Conservation (phyloP, 2,329 filamentous ascomycete species). For the Bimuria novae-zelandiae region DNA sequence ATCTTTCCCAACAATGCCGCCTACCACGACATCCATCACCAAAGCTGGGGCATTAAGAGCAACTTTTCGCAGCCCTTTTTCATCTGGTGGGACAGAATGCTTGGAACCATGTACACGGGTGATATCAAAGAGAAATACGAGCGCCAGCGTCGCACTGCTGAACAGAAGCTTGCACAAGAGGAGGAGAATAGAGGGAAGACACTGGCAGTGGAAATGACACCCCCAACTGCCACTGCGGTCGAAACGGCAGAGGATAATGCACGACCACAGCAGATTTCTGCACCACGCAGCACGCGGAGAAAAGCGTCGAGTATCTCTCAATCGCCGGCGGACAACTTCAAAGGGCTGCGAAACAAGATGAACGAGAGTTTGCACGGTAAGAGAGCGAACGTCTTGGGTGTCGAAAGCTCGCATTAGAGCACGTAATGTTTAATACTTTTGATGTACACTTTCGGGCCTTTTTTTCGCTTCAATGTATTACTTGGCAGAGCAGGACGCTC, state of each 20-base stretch:
- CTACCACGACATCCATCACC: constrained; percentile 98
- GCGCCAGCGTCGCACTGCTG: constrained; percentile 58
- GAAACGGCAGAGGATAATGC: constrained; percentile 31
- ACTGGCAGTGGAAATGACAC: constrained; percentile 17
- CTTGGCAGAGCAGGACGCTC: background rate
- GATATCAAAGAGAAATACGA: constrained; percentile 65
- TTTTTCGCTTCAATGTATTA: constrained; percentile 3
- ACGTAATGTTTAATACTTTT: constrained; percentile 1
- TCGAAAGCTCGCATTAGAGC: constrained; percentile 48
- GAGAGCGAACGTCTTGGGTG: constrained; percentile 51
- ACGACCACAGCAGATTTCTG: constrained; percentile 34
- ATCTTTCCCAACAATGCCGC: constrained; percentile 93
- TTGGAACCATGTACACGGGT: constrained; percentile 80
- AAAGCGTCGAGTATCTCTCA: constrained; percentile 46
- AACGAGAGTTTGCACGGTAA: constrained; percentile 53
- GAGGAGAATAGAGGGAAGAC: constrained; percentile 34
- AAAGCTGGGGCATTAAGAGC: constrained; percentile 98
- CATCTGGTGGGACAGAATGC: constrained; percentile 86
- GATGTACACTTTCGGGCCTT: background rate
- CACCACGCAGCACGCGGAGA: constrained; percentile 49
- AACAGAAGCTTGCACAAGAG: constrained; percentile 61
- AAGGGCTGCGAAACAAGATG: constrained; percentile 52
- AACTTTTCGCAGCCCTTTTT: constrained; percentile 93
- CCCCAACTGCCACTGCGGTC: constrained; percentile 18
- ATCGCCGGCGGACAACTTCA: constrained; percentile 47